phyloP scores from a whole-genome alignment of 2,329 filamentous ascomycete genomes.

The Colletotrichum sansevieriae region DNA sequence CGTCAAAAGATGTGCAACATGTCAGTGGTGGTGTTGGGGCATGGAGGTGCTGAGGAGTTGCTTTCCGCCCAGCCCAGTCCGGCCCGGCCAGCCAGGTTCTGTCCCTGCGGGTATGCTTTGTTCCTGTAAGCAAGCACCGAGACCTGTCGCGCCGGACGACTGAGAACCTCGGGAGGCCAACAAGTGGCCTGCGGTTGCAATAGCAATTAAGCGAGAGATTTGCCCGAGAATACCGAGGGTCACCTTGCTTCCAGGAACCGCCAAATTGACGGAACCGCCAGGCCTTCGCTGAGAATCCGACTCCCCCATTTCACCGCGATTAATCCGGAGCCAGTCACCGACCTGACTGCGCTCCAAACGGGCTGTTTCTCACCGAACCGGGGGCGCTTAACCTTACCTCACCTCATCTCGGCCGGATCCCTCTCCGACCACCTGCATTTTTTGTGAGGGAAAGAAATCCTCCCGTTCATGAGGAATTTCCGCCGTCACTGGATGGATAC shows the following conservation, averaged over 20 bases:
- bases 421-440: neutral
- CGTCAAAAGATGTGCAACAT: neutral
- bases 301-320: constrained; percentile 30
- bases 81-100: too few relatives aligned
- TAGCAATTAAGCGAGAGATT: constrained; percentile 27
- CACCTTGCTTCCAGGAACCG: constrained; percentile 19
- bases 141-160: too few relatives aligned
- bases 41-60: constrained; percentile 8
- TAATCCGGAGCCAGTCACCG: constrained; percentile 31
- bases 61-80: too few relatives aligned
- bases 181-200: neutral
- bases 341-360: neutral
- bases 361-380: too few relatives aligned
- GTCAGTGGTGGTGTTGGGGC: neutral
- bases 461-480: neutral
- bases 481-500: constrained; percentile 1
- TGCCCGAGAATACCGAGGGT: constrained; percentile 33
- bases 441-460: neutral
- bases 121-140: too few relatives aligned
- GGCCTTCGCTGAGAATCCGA: neutral
- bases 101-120: too few relatives aligned
- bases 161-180: too few relatives aligned
- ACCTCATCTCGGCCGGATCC: constrained; percentile 20
- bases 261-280: constrained; percentile 21
- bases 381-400: neutral